Base-by-base conservation (phyloP, 352 stramenopile genomes). In the Blastocystis sp. region DNA sequence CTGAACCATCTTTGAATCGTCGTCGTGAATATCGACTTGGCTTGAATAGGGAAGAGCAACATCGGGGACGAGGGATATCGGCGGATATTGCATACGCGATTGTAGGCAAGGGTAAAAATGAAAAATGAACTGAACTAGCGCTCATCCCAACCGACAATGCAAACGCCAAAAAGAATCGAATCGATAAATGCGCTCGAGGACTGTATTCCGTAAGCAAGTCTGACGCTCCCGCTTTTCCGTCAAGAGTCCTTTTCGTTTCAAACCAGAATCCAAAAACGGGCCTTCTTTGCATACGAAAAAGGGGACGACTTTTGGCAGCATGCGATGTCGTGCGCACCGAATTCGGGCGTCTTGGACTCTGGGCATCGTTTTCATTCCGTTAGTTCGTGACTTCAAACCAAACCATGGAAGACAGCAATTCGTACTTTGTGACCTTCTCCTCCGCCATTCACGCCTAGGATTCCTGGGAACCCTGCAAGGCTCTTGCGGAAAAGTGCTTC, bases 401-500 rank as follows among this genome's bases (percentile, higher is more conserved):
- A 59, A 64, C 2, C 19, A 81, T 81, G 71, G 71, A 81, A 21
- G 71, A 21, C n/a, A 61, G 59, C n/a, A 81, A 67, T 34, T 43
- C 43, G 14, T 81, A 81, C 45, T 81, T 81, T 64, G 71, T 81
- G 43, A 28, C 7, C 4, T 19, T 2, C 17, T 23, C 11, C 7
- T 34, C 48, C 11, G 2, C 1, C 43, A 40, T 17, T 28, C 5
- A 62, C 40, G 19, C 43, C 17, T 81, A 81, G 71, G 38, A 81
- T 40, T 59, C 71, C 43, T 81, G 43, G 23, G 71, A 81, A 45
- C 43, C 60, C 14, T 89, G 88, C 62, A 87, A 89, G 79, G 38
- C 64, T 17, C 9, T 90, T 38, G 84, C 88, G 17, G 64, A 90
- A 23, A 89, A 86, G 45, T 88, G 88, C 23, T 40, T 60, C n/a